Conservation (phyloP, 2,329 filamentous ascomycete species). For the Fusarium staphyleae region DNA sequence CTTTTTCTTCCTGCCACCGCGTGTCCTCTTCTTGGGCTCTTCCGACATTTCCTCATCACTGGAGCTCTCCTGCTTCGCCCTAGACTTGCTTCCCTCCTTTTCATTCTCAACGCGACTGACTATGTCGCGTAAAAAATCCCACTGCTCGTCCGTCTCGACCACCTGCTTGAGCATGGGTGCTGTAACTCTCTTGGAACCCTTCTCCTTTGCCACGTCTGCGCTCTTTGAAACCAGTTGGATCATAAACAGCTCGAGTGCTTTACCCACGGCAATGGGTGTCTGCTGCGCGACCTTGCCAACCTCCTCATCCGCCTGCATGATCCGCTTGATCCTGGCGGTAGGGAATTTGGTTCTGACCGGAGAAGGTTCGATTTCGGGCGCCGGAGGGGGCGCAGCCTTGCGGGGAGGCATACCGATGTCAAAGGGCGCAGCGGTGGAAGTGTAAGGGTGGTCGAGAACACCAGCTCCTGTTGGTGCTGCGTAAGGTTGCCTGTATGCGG, state of each 20-base stretch:
- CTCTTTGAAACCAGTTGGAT: conserved; percentile 90
- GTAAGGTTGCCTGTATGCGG: conserved; percentile 28
- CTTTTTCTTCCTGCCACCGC: conserved; percentile 60
- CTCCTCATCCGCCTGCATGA: conserved; percentile 99
- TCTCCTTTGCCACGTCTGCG: conserved; percentile 80
- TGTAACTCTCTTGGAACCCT: conserved; percentile 87
- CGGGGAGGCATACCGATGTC: conserved; percentile 47
- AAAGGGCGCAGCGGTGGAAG: conserved; percentile 17
- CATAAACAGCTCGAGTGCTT: conserved; percentile 98
- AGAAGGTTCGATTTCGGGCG: conserved; percentile 63
- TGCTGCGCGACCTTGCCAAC: conserved; percentile 98
- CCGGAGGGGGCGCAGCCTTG: conserved; percentile 46
- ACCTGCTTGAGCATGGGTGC: conserved; percentile 92
- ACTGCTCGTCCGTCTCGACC: conserved; percentile 85
- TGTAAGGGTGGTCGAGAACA: conserved; percentile 10
- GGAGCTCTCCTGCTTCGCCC: conserved; percentile 60
- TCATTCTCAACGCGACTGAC: conserved; percentile 79
- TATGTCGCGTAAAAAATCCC: conserved; percentile 93
- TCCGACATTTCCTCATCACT: conserved; percentile 58
- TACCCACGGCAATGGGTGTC: conserved; percentile 93
- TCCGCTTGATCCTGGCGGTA: conserved; percentile 95
- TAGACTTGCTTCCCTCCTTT: conserved; percentile 53
- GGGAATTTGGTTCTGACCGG: conserved; percentile 95
- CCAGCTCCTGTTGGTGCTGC: conserved; percentile 13
- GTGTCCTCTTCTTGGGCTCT: conserved; percentile 57